These are phyloP conservation scores for Hordeum marinum DNA, from an alignment of 176 grass and related monocot species.

Conservation along the genomic window DNA sequence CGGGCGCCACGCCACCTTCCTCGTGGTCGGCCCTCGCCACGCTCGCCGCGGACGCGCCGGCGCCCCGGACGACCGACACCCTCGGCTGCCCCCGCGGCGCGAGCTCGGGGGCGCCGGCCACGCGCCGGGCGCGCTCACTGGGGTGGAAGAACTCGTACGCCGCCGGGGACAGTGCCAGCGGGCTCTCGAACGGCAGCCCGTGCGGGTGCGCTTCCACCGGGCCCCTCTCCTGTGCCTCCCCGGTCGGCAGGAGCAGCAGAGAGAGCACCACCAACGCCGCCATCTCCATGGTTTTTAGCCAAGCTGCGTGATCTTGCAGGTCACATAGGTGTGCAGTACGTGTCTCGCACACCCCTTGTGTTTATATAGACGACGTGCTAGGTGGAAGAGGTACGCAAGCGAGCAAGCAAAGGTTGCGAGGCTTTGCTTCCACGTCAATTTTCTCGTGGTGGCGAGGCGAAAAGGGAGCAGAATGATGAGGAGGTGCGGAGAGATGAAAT, in stretches of 20 bases:
- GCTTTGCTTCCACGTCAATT: constrained; percentile 66
- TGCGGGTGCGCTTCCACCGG: constrained; percentile 42
- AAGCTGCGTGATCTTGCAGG: constrained; percentile 17
- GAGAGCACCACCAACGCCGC: constrained; percentile 19
- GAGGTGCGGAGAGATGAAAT: constrained; percentile 38
- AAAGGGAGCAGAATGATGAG: constrained; percentile 69
- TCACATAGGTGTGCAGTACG: constrained; percentile 8
- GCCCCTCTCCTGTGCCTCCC: constrained; percentile 33
- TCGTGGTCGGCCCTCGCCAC: constrained; percentile 62
- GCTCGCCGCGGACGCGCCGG: constrained; percentile 24
- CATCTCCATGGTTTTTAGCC: constrained; percentile 7
- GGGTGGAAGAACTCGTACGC: constrained; percentile 91
- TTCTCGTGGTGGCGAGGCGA: constrained; percentile 37
- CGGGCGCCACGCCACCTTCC: constrained; percentile 35
- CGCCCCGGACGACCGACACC: constrained; percentile 32
- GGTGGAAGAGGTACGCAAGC: constrained; percentile 21
- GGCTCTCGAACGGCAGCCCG: constrained; percentile 76
- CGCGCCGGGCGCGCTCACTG: constrained; percentile 4
- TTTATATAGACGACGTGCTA: constrained; percentile 35
- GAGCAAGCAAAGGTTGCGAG: constrained; percentile 10
- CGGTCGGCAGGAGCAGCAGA: constrained; percentile 35
- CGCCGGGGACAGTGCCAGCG: constrained; percentile 55
- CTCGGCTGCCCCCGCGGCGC: constrained; percentile 26
- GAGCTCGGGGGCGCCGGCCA: not conserved
- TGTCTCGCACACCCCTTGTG: constrained; percentile 20